Conservation (phyloP, 2,329 filamentous ascomycete species). For the Botryotinia calthae region DNA sequence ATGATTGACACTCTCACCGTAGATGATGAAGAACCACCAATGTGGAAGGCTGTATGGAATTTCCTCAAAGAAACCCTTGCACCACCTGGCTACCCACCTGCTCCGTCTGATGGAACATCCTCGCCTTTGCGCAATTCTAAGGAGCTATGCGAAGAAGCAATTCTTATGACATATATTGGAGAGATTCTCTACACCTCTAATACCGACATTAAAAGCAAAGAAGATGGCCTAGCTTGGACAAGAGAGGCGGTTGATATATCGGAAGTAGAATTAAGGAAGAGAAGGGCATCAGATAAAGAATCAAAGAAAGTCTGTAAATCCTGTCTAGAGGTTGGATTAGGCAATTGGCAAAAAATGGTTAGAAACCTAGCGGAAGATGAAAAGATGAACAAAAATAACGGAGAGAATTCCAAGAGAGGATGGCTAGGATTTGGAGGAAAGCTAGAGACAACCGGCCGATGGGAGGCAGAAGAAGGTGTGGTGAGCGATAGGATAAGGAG, state of each 20-base stretch:
- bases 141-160: slow-evolving; percentile 80
- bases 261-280: slow-evolving; percentile 60
- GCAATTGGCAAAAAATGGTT: slow-evolving; percentile 84
- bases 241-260: slow-evolving; percentile 80
- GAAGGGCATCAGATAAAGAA: slow-evolving; percentile 32
- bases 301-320: slow-evolving; percentile 66
- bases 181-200: slow-evolving; percentile 82
- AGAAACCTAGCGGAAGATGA: slow-evolving; percentile 51
- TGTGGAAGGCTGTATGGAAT: slow-evolving; percentile 34
- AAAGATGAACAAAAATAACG: slow-evolving; percentile 27
- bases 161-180: slow-evolving; percentile 83
- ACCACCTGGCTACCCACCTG: slow-evolving; percentile 65
- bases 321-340: slow-evolving; percentile 72
- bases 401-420: slow-evolving; percentile 19
- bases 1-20: slow-evolving; percentile 24
- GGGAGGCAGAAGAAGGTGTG: slow-evolving; percentile 39
- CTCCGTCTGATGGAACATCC: slow-evolving; percentile 67
- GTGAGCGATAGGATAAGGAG: slow-evolving; percentile 36
- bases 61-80: slow-evolving; percentile 37
- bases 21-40: slow-evolving; percentile 25
- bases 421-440: slow-evolving; percentile 36
- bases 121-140: slow-evolving; percentile 62
- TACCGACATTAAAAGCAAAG: slow-evolving; percentile 42
- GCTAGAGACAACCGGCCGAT: slow-evolving; percentile 35
- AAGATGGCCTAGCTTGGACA: slow-evolving; percentile 84